Evolutionary conservation across 192 early-diverging fungal species (phyloP).

Genomic region (Coemansia sp.): DNA sequence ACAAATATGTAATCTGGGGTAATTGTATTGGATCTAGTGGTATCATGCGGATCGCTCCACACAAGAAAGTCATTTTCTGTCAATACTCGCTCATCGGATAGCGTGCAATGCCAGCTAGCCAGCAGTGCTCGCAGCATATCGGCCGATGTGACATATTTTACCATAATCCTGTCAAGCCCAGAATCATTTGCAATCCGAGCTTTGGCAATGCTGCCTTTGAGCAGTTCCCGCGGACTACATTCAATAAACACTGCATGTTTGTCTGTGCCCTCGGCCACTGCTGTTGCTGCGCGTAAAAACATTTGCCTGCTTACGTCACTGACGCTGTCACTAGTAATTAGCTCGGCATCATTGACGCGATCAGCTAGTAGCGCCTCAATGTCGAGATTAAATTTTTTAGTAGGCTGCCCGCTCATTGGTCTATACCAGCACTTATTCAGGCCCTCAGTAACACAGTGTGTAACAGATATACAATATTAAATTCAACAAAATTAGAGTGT

Average conservation of each 20-base stretch:
- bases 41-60: constrained; percentile 11
- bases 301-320: constrained; percentile 20
- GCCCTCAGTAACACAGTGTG: too few relatives aligned
- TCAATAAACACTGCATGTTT: constrained; percentile 33
- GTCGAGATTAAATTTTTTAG: constrained; percentile 2
- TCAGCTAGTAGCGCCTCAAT: constrained; percentile 37
- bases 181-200: constrained; percentile 1
- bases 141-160: constrained; percentile 29
- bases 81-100: not conserved
- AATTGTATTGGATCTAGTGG: not conserved
- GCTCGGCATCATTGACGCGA: constrained; percentile 36
- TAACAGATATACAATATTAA: too few relatives aligned
- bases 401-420: not conserved
- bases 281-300: constrained; percentile 20
- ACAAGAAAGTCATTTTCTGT: constrained; percentile 37
- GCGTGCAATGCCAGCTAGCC: constrained; percentile 38
- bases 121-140: constrained; percentile 40
- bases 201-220: constrained; percentile 11
- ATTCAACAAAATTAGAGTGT: too few relatives aligned
- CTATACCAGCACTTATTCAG: not conserved
- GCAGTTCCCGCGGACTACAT: constrained; percentile 18
- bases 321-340: constrained; percentile 5
- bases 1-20: constrained; percentile 43
- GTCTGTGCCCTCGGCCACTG: constrained; percentile 6
- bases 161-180: constrained; percentile 19